phyloP scores from a whole-genome alignment of 1,284 basidiomycete species.

The Exobasidium rhododendri region DNA sequence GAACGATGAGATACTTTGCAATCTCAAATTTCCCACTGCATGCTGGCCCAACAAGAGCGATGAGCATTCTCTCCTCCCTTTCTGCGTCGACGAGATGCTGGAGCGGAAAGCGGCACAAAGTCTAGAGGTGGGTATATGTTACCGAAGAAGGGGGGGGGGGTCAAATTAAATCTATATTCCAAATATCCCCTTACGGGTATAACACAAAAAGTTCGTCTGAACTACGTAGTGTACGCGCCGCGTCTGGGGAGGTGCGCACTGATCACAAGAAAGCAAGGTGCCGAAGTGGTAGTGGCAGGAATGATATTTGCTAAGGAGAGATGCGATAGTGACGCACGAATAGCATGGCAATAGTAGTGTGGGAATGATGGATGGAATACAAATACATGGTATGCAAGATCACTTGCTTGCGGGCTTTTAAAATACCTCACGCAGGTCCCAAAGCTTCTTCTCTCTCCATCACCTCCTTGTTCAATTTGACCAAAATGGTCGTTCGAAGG shows the following conservation, averaged over 20 bases:
- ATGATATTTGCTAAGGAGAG: no score
- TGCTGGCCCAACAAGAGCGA: constrained; percentile 80
- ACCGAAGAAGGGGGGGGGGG: neutral
- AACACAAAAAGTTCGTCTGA: no score
- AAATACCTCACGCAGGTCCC: constrained; percentile 11
- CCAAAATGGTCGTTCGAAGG: constrained; percentile 57
- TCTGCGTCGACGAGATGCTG: neutral
- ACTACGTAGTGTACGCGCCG: no score
- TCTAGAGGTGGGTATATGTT: neutral
- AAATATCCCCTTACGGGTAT: no score
- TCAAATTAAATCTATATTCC: no score
- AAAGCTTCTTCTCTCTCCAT: constrained; percentile 50
- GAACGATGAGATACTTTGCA: constrained; percentile 66
- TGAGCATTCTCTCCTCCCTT: constrained; percentile 64
- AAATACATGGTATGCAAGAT: neutral
- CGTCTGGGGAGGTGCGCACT: no score
- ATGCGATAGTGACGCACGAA: no score
- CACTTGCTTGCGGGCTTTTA: no score
- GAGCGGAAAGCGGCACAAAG: neutral
- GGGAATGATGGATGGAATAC: no score
- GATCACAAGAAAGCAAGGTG: no score
- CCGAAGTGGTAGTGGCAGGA: no score
- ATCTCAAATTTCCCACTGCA: constrained; percentile 77
- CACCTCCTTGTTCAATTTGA: constrained; percentile 47
- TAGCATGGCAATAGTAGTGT: no score